Percentiles rank a stretch among this genome's conserved stretches.
These are phyloP conservation scores for Cladophialophora exuberans DNA, from an alignment of 2,329 filamentous ascomycete genomes.

Conservation along the genomic window DNA sequence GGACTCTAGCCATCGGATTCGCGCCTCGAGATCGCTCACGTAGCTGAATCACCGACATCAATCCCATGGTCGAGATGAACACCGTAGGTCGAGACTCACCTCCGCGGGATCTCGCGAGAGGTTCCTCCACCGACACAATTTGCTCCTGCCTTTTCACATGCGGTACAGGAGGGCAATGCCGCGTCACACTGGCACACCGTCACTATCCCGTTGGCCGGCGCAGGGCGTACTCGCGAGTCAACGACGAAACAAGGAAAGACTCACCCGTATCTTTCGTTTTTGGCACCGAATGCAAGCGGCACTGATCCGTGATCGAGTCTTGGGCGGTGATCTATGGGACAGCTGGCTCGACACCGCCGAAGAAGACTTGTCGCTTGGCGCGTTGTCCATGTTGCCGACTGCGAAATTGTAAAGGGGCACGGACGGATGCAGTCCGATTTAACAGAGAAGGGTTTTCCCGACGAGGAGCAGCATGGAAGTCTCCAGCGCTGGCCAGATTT, in stretches of 20 bases:
- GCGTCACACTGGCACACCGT: constrained; percentile 2
- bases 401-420: neutral
- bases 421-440: constrained; percentile 2
- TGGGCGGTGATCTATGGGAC: neutral
- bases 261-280: constrained; percentile 4
- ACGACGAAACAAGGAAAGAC: neutral
- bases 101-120: constrained; percentile 4
- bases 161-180: neutral
- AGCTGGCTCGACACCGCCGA: neutral
- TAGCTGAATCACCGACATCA: neutral
- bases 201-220: neutral
- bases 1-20: constrained; percentile 1
- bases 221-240: neutral
- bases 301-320: constrained; percentile 1
- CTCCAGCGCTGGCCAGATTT: constrained; percentile 3
- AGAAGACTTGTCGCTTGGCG: neutral
- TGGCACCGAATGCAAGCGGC: constrained; percentile 6
- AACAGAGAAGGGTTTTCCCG: neutral
- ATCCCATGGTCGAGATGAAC: neutral
- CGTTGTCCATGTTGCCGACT: neutral
- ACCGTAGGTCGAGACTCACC: neutral
- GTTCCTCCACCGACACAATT: constrained; percentile 2
- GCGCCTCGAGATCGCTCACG: neutral
- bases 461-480: neutral
- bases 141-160: constrained; percentile 1